Evolutionary conservation across 257 asterid genomes (phyloP), one percentile per base, ranked within the genome.

Genomic region (Fraxinus cuspidata): DNA sequence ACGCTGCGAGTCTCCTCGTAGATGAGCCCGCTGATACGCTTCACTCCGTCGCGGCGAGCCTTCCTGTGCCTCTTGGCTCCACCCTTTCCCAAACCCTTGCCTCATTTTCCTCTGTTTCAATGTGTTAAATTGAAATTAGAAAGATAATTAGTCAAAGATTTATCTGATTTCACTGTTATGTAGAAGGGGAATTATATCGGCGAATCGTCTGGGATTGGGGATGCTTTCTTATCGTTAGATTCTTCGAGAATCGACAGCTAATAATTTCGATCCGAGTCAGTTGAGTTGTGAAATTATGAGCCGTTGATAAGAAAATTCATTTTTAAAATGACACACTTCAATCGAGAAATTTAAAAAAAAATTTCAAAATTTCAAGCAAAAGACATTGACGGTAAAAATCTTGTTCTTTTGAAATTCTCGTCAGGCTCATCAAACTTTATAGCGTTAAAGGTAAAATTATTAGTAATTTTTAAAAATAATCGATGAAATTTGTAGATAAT

Each of bases 1-100:
- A 87, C 91, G 9, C 91, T 87, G 47, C 90, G 90, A 21, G 90
- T 87, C 79, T 87, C 90, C 84, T 87, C 90, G 34, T 87, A 87
- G 58, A 87, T 87, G 56, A 87, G 82, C 1, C 90, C 90, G 81
- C 90, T 87, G 79, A 87, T 87, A 37, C 89, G 90, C 86, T 87
- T 87, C 0, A 87, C 90, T 64, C 90, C 89, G 32, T 89, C 90
- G 0, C 89, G 89, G 13, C 91, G 91, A 23, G 91, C 91, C 80
- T 87, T 87, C 74, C 91, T 42, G 78, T 87, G 91, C 2, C 91
- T 82, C 84, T 87, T 87, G 3, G 91, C 91, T 72, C 91, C 91
- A 27, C 91, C 91, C 81, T 87, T 87, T 32, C 91, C 89, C 84
- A 87, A 83, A 21, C 91, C 91, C 77, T 87, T 87, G 76, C 91